phyloP scores from a whole-genome alignment of 2,329 filamentous ascomycete species.

The Colletotrichum sp. region DNA sequence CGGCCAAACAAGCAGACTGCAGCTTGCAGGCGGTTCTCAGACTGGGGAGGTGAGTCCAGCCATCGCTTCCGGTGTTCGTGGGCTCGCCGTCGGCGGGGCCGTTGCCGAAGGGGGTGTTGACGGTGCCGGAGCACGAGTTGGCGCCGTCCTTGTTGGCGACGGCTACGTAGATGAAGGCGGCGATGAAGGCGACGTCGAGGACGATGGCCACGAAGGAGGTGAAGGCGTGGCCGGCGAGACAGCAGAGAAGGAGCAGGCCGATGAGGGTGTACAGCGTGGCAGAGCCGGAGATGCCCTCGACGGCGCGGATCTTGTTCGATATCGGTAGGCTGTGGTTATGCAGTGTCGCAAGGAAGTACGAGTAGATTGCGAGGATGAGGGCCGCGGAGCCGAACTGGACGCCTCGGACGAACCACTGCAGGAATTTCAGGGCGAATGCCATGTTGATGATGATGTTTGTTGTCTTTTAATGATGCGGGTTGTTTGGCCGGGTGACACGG shows the following conservation, averaged over 20 bases:
- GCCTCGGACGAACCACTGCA: slow-evolving; percentile 74
- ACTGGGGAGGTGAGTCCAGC: slow-evolving; percentile 53
- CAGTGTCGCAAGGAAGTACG: slow-evolving; percentile 82
- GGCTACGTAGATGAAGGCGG: slow-evolving; percentile 82
- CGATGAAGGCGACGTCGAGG: slow-evolving; percentile 78
- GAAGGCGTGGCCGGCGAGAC: slow-evolving; percentile 75
- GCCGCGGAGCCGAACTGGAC: slow-evolving; percentile 76
- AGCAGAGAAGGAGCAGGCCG: slow-evolving; percentile 79
- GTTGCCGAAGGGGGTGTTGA: slow-evolving; percentile 73
- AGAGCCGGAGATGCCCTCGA: slow-evolving; percentile 78
- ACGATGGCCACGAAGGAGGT: slow-evolving; percentile 76
- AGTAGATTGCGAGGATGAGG: slow-evolving; percentile 79
- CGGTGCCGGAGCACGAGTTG: slow-evolving; percentile 61
- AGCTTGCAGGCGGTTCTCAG: slow-evolving; percentile 69
- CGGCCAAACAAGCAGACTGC: slow-evolving; percentile 78
- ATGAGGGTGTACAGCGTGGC: slow-evolving; percentile 77
- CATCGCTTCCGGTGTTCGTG: slow-evolving; percentile 51
- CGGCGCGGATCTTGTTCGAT: slow-evolving; percentile 70
- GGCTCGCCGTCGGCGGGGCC: slow-evolving; percentile 59
- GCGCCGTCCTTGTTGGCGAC: slow-evolving; percentile 74
- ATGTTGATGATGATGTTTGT: background rate
- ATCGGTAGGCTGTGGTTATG: slow-evolving; percentile 68
- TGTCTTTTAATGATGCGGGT: background rate
- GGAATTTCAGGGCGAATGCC: slow-evolving; percentile 62
- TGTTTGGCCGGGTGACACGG: background rate